phyloP scores from a whole-genome alignment of 108 stramenopile genomes.

The Epithemia pelagica region DNA sequence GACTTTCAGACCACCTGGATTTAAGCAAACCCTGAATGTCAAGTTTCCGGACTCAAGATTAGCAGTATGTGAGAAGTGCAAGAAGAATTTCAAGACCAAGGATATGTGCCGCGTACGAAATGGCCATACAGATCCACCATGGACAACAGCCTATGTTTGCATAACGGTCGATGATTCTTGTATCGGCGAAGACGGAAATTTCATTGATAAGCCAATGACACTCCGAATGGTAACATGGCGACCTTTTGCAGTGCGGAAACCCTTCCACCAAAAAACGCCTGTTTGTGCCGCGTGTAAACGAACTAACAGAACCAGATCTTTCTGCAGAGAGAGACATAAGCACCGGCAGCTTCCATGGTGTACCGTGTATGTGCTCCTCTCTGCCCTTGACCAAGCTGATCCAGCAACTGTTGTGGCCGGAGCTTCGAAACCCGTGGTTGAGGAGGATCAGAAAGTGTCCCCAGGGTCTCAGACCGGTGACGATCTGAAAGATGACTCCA shows the following conservation, averaged over 20 bases:
- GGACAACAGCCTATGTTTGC: slow-evolving; percentile 76
- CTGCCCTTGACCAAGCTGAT: slow-evolving; percentile 36
- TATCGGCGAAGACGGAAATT: slow-evolving; percentile 48
- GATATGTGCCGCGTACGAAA: slow-evolving; percentile 79
- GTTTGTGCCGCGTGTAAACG: slow-evolving; percentile 70
- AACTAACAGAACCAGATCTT: slow-evolving; percentile 58
- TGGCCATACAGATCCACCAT: slow-evolving; percentile 61
- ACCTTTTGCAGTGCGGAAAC: slow-evolving; percentile 35
- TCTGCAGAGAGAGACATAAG: slow-evolving; percentile 58
- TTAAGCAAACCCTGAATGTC: slow-evolving; percentile 64
- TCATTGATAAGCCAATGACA: slow-evolving; percentile 49
- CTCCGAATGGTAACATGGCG: slow-evolving; percentile 58
- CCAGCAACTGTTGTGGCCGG: slow-evolving; percentile 43
- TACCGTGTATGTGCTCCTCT: slow-evolving; percentile 55
- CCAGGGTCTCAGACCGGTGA: not conserved
- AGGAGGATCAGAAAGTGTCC: not conserved
- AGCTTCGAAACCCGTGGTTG: slow-evolving; percentile 27
- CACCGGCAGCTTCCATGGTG: slow-evolving; percentile 71
- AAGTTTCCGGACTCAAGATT: slow-evolving; percentile 74
- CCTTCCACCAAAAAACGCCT: slow-evolving; percentile 47
- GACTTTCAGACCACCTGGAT: slow-evolving; percentile 64
- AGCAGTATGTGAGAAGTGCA: slow-evolving; percentile 75
- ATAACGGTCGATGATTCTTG: slow-evolving; percentile 67
- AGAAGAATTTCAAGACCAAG: slow-evolving; percentile 82
- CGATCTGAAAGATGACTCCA: slow-evolving; percentile 8